These are phyloP conservation scores for Elsinoe australis DNA, from an alignment of 2,329 filamentous ascomycete species.

Conservation along the genomic window DNA sequence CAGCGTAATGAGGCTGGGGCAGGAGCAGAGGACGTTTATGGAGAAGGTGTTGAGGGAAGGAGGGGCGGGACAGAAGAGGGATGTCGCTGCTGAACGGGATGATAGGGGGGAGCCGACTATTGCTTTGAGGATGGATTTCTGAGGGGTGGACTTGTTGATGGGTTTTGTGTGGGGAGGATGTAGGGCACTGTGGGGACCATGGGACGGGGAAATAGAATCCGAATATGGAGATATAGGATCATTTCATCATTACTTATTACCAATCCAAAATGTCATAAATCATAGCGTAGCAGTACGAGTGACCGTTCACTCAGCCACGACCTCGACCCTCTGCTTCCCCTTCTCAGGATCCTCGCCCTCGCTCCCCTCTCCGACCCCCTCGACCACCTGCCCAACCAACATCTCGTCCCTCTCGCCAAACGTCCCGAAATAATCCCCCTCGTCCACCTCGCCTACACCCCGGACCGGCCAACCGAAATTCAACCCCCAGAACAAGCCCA, in stretches of 20 bases:
- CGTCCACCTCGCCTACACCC: constrained; percentile 6
- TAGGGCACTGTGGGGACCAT: too few species aligned
- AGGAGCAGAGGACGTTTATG: constrained; percentile 65
- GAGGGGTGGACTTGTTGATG: background rate
- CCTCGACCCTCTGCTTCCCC: too few species aligned
- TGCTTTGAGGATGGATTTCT: constrained; percentile 88
- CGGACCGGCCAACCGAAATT: background rate
- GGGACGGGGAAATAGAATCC: background rate
- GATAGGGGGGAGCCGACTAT: constrained; percentile 63
- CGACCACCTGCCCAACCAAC: background rate
- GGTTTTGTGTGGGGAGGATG: too few species aligned
- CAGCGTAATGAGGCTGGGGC: constrained; percentile 63
- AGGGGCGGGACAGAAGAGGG: constrained; percentile 39
- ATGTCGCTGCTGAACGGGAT: constrained; percentile 35
- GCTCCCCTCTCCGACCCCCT: background rate
- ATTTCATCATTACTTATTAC: too few species aligned
- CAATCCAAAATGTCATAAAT: too few species aligned
- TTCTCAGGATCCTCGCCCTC: background rate
- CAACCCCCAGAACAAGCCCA: constrained; percentile 6
- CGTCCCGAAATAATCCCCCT: constrained; percentile 12
- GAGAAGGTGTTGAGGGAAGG: constrained; percentile 51
- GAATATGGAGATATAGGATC: too few species aligned
- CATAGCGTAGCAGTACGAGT: too few species aligned
- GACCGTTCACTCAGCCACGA: too few species aligned
- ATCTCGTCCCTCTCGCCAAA: constrained; percentile 8